Evolutionary conservation across 2,329 filamentous ascomycete species (phyloP), one percentile per base, ranked within the genome.

Genomic region (Phyllosticta citribraziliensis): DNA sequence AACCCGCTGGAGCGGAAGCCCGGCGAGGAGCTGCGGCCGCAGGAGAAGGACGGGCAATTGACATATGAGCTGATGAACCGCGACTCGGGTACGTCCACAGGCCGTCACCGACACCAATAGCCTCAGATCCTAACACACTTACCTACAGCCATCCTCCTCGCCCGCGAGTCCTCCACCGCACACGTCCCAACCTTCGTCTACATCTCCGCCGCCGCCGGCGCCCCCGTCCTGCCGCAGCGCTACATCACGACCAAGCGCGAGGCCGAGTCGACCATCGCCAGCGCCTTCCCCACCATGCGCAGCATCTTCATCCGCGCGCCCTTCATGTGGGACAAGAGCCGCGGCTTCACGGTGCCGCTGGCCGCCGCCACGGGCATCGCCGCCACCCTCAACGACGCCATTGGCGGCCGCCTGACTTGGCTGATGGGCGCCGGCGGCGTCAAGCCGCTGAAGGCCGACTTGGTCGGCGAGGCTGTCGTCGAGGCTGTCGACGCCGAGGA

Each of bases 1-100:
- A 89, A 95, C 72, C 90, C 89, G 2, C 78, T 95, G 19, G 82
- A 87, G 63, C 80, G 82, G 58, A 77, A 78, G 57, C 73, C 79
- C 52, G 84, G 81, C 64, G 73, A 77, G 64, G 80, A 83, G 63
- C 80, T 92, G 66, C 80, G 82, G 66, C 82, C 86, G 0, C 80
- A 85, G 58, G 86, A 89, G 72, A 82, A 79, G 54, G 85, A 86
- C 67, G 86, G 86, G 25, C 88, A 94, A 75, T 80, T 96, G 68
- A 97, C 93, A 19, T 99, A 99, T 78, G 94, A 97, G 78, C 81
- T 91, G 63, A 97, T 99, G 91, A 99, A 99, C 77, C 84, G 94
- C 62, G 93, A 97, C 76, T 82, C 82, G 52, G 80, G 81, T 82
- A 69, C 33, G 55, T 30, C 8, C 20, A 11, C 12, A 19, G 14